These are phyloP conservation scores for Salix arbutifolia DNA, from an alignment of 345 rosid species.

Conservation along the genomic window DNA sequence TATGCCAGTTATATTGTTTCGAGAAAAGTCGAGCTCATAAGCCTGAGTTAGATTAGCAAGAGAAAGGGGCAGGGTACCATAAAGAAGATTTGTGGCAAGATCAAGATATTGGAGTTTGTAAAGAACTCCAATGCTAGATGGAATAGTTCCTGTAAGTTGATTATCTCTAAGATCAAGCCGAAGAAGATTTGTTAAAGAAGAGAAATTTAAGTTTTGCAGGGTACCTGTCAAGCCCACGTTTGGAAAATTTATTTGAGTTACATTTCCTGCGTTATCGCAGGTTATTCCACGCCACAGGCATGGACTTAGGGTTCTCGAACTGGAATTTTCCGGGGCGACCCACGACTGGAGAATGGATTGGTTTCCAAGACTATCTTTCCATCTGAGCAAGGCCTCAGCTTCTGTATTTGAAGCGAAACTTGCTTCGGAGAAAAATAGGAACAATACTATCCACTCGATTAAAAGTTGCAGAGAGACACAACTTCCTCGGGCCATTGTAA, in stretches of 20 bases:
- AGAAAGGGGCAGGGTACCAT: conserved; percentile 20
- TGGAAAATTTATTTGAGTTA: conserved; percentile 16
- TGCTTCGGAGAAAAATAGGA: conserved; percentile 4
- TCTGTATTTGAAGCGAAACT: conserved; percentile 1
- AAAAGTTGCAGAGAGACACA: not conserved
- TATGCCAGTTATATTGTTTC: conserved; percentile 16
- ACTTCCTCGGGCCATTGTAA: not conserved
- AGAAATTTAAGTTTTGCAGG: conserved; percentile 18
- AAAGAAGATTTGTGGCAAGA: conserved; percentile 18
- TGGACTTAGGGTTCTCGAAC: not conserved
- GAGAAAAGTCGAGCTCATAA: conserved; percentile 28
- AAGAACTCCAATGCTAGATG: conserved; percentile 18
- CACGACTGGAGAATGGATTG: conserved; percentile 13
- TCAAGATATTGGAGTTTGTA: conserved; percentile 23
- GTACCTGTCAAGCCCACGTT: conserved; percentile 19
- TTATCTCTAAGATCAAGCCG: conserved; percentile 20
- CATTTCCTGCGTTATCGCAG: conserved; percentile 9
- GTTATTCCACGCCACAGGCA: conserved; percentile 18
- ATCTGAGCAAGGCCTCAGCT: conserved; percentile 17
- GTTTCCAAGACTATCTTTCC: conserved; percentile 12
- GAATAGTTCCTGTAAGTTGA: conserved; percentile 21
- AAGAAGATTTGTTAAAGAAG: conserved; percentile 22
- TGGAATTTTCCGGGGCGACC: conserved; percentile 1
- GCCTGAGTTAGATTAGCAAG: conserved; percentile 25
- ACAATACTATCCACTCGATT: not conserved